Evolutionary conservation across 495 filamentous ascomycete species (phyloP).

Genomic region (Hamigera avellanea): DNA sequence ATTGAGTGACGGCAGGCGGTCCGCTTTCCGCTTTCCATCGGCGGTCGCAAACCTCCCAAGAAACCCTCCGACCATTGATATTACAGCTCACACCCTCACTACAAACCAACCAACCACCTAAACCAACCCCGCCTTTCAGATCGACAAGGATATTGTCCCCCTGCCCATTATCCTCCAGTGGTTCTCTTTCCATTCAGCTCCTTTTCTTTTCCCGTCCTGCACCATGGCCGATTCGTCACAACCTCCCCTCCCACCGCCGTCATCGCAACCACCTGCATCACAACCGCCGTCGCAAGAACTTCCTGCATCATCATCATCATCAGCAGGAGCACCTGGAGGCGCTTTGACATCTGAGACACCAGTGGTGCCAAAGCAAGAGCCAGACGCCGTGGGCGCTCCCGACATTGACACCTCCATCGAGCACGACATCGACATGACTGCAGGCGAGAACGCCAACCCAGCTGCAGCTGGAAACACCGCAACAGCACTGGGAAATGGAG

Average conservation of each 20-base stretch:
- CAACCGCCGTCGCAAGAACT: slow-evolving; percentile 2
- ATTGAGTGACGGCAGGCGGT: no score
- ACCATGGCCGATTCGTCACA: slow-evolving; percentile 17
- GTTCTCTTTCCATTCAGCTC: no score
- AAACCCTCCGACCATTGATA: no score
- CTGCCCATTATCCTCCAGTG: no score
- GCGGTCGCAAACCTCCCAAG: no score
- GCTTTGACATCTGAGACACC: slow-evolving; percentile 3
- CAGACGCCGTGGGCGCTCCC: slow-evolving; percentile 8
- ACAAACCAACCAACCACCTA: no score
- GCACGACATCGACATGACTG: slow-evolving; percentile 33
- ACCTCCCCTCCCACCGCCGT: slow-evolving; percentile 8
- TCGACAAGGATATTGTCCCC: no score
- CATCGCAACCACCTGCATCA: slow-evolving; percentile 5
- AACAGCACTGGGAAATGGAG: slow-evolving; percentile 9
- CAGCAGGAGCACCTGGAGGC: slow-evolving; percentile 1
- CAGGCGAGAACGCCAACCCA: slow-evolving; percentile 11
- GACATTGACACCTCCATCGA: slow-evolving; percentile 29
- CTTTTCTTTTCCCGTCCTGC: slow-evolving; percentile 1
- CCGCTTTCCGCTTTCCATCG: no score
- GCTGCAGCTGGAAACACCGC: slow-evolving; percentile 5
- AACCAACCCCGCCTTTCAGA: no score
- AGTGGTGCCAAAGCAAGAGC: slow-evolving; percentile 22
- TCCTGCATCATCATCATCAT: neutral
- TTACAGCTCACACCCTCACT: no score